Percentiles rank a stretch among this genome's conserved stretches.
Conservation (phyloP, 371 early-diverging fungal genomes). For the Rhizopus sp. region DNA sequence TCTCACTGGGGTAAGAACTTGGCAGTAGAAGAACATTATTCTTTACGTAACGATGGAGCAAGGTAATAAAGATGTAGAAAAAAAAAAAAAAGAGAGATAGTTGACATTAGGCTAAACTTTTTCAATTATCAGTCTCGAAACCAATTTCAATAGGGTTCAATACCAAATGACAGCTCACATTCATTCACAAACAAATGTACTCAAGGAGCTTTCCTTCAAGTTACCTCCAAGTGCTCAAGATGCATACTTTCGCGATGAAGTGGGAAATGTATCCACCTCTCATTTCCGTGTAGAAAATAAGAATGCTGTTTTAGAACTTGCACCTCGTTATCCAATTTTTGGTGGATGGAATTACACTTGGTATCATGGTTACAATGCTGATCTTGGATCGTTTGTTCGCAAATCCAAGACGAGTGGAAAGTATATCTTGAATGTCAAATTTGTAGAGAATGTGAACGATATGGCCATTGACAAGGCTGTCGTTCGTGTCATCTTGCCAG, state of each 20-base stretch:
- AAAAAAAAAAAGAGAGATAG: not conserved
- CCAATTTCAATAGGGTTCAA: constrained; percentile 76
- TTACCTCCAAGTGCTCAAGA: constrained; percentile 74
- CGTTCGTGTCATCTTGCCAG: constrained; percentile 84
- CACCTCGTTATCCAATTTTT: constrained; percentile 90
- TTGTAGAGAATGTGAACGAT: constrained; percentile 66
- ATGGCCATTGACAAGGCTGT: constrained; percentile 67
- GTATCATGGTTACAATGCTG: constrained; percentile 89
- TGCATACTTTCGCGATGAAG: constrained; percentile 89
- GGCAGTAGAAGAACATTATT: constrained; percentile 84
- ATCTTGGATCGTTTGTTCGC: constrained; percentile 57
- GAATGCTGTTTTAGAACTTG: constrained; percentile 64
- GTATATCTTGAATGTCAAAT: constrained; percentile 70
- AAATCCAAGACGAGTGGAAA: constrained; percentile 45
- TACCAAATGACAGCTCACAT: constrained; percentile 51
- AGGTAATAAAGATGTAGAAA: constrained; percentile 42
- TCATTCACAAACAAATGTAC: constrained; percentile 61
- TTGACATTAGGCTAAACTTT: not conserved
- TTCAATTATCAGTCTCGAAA: constrained; percentile 59
- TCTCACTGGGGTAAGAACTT: constrained; percentile 87
- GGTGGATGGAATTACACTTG: constrained; percentile 97
- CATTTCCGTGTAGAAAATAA: constrained; percentile 53
- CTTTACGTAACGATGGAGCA: constrained; percentile 82
- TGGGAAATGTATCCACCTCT: constrained; percentile 97
- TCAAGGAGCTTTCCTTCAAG: constrained; percentile 52